Evolutionary conservation across 73 alveolate species (phyloP), one percentile per base, ranked within the genome.

Genomic region (Effrenium voratum): DNA sequence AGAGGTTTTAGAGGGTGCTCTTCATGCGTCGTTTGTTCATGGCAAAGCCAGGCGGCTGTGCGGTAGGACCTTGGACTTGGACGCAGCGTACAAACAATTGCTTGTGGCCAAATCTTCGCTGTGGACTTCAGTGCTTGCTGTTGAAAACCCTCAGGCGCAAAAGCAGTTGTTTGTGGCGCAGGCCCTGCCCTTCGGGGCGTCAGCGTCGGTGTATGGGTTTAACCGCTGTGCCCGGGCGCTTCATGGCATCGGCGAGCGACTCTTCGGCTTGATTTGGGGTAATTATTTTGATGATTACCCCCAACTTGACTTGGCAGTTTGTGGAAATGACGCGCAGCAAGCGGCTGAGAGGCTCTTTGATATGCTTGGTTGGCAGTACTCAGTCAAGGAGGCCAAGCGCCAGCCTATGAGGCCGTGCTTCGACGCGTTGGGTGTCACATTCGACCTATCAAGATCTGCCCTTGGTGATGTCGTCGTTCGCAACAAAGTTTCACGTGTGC

Each of bases 211-310:
- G 3, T 43, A 22, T 6, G 91, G 70, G 10, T 79, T 79, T 45
- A 79, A 79, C 70, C 40, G 45, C 8, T 1, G 43, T 4, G 41
- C 68, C 32, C 40, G 70, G 30, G 66, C 70, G 15, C 10, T 79
- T 38, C 70, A 45, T 1, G 5, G 6, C 6, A 46, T 79, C 26
- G 91, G 91, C 30, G 28, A 6, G 12, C 3, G 63, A 36, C 68
- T 79, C 19, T 81, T 81, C 34, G 92, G 92, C 34, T 22, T 81
- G n/a, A 38, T 81, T 8, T 81, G 75, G 92, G 19, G 46, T 40
- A 81, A 81, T 41, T 81, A 47, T 47, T 46, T 30, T 34, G 92
- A 81, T 34, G 75, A 47, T 36, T 81, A 13, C 41, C 92, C 73
- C 22, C 92, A 81, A 16, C 75, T 81, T 22, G 66, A 32, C 50